These are phyloP conservation scores for Candolleomyces eurysporus DNA, from an alignment of 768 basidiomycete species.

Conservation along the genomic window DNA sequence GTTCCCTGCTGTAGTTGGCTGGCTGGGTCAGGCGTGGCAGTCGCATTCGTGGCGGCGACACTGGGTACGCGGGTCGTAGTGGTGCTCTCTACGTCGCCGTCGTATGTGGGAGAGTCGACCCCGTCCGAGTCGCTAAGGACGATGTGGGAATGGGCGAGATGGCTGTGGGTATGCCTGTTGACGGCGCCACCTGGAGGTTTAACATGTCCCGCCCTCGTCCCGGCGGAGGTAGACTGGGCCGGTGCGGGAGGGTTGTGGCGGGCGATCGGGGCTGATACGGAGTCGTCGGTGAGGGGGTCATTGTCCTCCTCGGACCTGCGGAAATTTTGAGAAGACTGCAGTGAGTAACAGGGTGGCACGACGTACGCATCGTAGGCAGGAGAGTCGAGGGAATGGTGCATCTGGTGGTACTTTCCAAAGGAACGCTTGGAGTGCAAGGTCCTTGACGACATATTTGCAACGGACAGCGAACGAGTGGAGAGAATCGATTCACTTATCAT, in stretches of 20 bases:
- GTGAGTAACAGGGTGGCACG: constrained; percentile 3
- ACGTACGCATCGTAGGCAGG: constrained; percentile 76
- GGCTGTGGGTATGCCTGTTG: constrained; percentile 25
- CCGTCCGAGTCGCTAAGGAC: constrained; percentile 66
- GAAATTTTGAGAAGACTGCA: constrained; percentile 10
- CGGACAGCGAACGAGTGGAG: constrained; percentile 23
- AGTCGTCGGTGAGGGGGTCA: constrained; percentile 81
- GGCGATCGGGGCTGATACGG: constrained; percentile 42
- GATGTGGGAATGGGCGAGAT: constrained; percentile 39
- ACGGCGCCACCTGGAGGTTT: constrained; percentile 1
- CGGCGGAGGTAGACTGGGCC: constrained; percentile 21
- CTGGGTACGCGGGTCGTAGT: constrained; percentile 57
- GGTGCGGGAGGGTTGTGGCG: constrained; percentile 12
- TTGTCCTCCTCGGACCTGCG: constrained; percentile 84
- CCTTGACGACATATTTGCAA: constrained; percentile 29
- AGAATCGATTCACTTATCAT: constrained; percentile 4
- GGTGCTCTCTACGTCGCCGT: constrained; percentile 84
- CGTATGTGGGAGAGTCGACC: constrained; percentile 85
- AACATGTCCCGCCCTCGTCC: not conserved
- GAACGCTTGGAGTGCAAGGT: constrained; percentile 61
- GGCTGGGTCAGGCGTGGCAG: constrained; percentile 48
- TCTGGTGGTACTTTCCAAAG: constrained; percentile 64
- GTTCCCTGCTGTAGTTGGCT: constrained; percentile 44
- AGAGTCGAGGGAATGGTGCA: constrained; percentile 45
- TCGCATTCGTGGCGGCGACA: constrained; percentile 23